Evolutionary conservation across 371 early-diverging fungal genomes (phyloP), one percentile per base, ranked within the genome.

Genomic region (Gilbertella persicaria): DNA sequence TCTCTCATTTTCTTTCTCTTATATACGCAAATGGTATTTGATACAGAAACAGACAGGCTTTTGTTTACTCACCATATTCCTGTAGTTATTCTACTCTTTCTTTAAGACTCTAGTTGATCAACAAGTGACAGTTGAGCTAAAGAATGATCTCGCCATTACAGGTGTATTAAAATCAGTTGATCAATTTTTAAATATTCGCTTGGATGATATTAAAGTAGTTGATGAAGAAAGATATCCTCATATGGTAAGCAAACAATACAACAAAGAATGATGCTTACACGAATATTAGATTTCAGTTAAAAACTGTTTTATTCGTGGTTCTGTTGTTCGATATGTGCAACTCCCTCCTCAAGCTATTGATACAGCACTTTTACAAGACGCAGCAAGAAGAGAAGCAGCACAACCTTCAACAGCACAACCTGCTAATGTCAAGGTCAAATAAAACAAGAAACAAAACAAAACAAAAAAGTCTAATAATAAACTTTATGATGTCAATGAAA

Each of bases 101-200:
- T 99, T 99, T 80, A 98, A 98, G 72, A 98, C 98, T 1, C 83
- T 98, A 23, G 92, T 99, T n/a, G 96, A 97, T 25, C 89, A 95
- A 59, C 74, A 85, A 48, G 97, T 99, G 4, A 93, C 92, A 4
- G 91, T 99, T n/a, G 97, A 97, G 76, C 84, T 99, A 60, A 99
- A 99, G 53, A 99, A 99, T 69, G 99, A 97, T 73, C 66, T 99
- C 45, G 85, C 89, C 19, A 92, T 99, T 53, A 84, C 82, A 20
- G 99, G 99, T 14, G 88, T 83, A 14, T 80, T 99, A 23, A 91
- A 91, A 26, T 96, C 96, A 3, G 98, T 99, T 10, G 99, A 99
- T 81, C 98, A 97, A 71, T 99, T 94, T 70, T 79, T 99, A 54
- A 99, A 99, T 75, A 91, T 99, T 62, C 97, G 95, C 67, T 74